A percentile compares a stretch with the other conserved stretches of the same genome.
These are phyloP conservation scores for Mollisia scopiformis DNA, from an alignment of 2,329 filamentous ascomycete species.

Conservation along the genomic window DNA sequence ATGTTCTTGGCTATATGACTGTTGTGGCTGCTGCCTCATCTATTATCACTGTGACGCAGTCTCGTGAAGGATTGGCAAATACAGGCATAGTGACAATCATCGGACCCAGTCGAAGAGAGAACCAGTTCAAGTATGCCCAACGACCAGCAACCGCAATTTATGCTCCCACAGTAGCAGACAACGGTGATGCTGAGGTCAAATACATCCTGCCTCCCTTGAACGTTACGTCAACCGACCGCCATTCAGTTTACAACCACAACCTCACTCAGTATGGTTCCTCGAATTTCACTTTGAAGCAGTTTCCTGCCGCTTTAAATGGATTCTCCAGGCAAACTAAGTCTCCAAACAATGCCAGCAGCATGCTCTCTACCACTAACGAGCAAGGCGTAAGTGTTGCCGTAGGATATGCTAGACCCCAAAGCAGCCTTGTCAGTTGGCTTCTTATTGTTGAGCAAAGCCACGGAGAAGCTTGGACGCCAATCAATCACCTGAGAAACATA, in stretches of 20 bases:
- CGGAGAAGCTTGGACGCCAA: slow-evolving; percentile 75
- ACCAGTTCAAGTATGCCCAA: slow-evolving; percentile 57
- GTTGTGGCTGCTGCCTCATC: slow-evolving; percentile 71
- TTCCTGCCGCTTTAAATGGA: slow-evolving; percentile 63
- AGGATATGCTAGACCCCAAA: slow-evolving; percentile 76
- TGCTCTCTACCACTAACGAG: slow-evolving; percentile 74
- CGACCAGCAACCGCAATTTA: slow-evolving; percentile 52
- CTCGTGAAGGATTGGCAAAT: slow-evolving; percentile 69
- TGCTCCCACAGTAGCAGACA: slow-evolving; percentile 40
- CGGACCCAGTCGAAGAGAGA: slow-evolving; percentile 67
- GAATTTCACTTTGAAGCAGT: slow-evolving; percentile 62
- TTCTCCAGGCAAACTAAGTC: slow-evolving; percentile 53
- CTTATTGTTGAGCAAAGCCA: slow-evolving; percentile 78
- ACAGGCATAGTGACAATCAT: slow-evolving; percentile 74
- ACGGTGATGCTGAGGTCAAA: slow-evolving; percentile 51
- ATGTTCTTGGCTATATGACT: slow-evolving; percentile 83
- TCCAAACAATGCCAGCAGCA: slow-evolving; percentile 70
- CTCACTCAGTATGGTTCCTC: slow-evolving; percentile 36
- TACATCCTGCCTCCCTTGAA: slow-evolving; percentile 63
- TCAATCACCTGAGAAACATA: slow-evolving; percentile 75
- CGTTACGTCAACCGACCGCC: slow-evolving; percentile 47
- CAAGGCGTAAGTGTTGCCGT: slow-evolving; percentile 70
- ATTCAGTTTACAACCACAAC: slow-evolving; percentile 46
- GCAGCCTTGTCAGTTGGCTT: slow-evolving; percentile 76
- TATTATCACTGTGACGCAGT: slow-evolving; percentile 63